phyloP scores from a whole-genome alignment of 2,329 filamentous ascomycete species.

The Hypoxylon sp. region DNA sequence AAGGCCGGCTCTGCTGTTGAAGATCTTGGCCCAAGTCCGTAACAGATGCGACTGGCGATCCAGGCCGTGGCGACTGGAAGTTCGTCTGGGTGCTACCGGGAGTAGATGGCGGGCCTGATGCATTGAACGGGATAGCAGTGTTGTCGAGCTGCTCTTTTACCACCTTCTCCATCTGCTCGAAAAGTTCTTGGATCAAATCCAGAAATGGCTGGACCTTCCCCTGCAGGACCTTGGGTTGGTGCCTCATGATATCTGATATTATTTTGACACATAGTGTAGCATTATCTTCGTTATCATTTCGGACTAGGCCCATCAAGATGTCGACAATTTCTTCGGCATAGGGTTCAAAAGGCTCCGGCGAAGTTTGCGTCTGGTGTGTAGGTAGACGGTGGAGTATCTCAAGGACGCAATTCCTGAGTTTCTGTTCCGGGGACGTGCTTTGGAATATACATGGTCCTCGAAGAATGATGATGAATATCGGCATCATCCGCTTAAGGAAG shows the following conservation, averaged over 20 bases:
- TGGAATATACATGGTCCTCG: slow-evolving; percentile 91
- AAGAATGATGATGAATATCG: slow-evolving; percentile 88
- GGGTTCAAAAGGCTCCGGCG: slow-evolving; percentile 85
- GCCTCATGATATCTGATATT: slow-evolving; percentile 94
- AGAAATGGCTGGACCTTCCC: slow-evolving; percentile 91
- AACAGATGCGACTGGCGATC: slow-evolving; percentile 87
- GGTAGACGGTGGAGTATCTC: slow-evolving; percentile 93
- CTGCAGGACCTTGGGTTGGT: slow-evolving; percentile 85
- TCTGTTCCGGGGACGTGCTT: slow-evolving; percentile 92
- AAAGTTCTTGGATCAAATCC: slow-evolving; percentile 93
- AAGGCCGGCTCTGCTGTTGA: slow-evolving; percentile 84
- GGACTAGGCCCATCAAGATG: slow-evolving; percentile 88
- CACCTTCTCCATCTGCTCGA: slow-evolving; percentile 93
- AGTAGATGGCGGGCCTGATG: slow-evolving; percentile 76
- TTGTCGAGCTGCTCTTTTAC: slow-evolving; percentile 96
- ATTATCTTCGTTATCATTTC: slow-evolving; percentile 97
- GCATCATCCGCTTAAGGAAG: slow-evolving; percentile 90
- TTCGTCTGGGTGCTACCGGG: slow-evolving; percentile 75
- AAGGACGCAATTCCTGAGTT: slow-evolving; percentile 91
- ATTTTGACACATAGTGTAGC: slow-evolving; percentile 98
- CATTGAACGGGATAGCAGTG: slow-evolving; percentile 68
- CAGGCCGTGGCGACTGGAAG: slow-evolving; percentile 90
- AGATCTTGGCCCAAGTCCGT: slow-evolving; percentile 84
- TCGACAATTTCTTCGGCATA: slow-evolving; percentile 92
- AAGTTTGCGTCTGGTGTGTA: slow-evolving; percentile 75